phyloP scores from a whole-genome alignment of 2,329 filamentous ascomycete genomes.

The Apiospora aurea region DNA sequence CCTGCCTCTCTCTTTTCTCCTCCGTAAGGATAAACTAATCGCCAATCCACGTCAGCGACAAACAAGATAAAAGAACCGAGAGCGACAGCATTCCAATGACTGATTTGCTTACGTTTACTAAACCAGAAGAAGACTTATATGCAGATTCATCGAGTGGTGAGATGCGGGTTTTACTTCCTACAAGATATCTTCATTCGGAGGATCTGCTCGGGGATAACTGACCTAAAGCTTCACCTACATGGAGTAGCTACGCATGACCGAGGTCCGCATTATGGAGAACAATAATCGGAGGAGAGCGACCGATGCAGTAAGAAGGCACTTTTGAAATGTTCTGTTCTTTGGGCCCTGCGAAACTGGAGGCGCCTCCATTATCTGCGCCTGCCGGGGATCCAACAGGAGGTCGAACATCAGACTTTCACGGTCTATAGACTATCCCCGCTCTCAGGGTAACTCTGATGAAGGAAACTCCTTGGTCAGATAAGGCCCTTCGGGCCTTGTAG shows the following conservation, averaged over 20 bases:
- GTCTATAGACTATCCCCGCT: neutral
- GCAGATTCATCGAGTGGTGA: neutral
- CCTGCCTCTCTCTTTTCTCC: neutral
- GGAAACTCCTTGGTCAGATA: neutral
- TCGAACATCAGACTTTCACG: neutral
- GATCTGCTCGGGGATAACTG: neutral
- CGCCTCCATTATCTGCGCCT: neutral
- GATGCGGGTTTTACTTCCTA: neutral
- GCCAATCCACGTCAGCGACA: conserved; percentile 3
- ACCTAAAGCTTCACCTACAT: neutral
- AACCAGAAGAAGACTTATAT: neutral
- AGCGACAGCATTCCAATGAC: neutral
- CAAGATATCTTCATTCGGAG: neutral
- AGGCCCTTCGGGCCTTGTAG: neutral
- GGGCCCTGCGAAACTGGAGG: neutral
- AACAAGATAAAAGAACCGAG: neutral
- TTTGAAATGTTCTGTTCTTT: neutral
- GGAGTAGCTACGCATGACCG: neutral
- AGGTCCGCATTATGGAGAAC: neutral
- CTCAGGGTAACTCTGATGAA: neutral
- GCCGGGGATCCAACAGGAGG: neutral
- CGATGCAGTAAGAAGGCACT: neutral
- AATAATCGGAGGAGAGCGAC: neutral
- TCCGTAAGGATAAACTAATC: neutral
- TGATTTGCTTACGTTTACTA: neutral